Evolutionary conservation across 768 basidiomycete species (phyloP).

Genomic region (Tulasnella calospora): DNA sequence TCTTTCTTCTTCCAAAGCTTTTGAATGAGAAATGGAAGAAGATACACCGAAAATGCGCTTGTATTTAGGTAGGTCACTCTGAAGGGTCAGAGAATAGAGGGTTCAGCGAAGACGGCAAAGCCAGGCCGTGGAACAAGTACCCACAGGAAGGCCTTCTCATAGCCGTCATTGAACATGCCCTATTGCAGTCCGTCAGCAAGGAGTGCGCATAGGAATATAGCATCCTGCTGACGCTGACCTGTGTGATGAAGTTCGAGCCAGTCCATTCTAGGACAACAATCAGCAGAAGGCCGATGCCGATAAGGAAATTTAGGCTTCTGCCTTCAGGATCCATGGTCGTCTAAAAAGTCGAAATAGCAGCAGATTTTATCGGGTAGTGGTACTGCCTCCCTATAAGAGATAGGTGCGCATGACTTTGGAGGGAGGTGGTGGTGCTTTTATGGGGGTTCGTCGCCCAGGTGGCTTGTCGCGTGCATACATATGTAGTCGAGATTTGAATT

Average conservation of each 20-base stretch:
- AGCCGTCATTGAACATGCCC: conserved; percentile 58
- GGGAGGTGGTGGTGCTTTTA: neutral
- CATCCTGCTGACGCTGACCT: conserved; percentile 43
- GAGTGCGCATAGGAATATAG: conserved; percentile 17
- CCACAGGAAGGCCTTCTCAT: conserved; percentile 85
- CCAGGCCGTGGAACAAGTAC: conserved; percentile 31
- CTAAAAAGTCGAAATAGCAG: neutral
- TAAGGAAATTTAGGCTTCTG: conserved; percentile 39
- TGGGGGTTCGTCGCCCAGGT: neutral
- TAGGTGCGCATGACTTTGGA: neutral
- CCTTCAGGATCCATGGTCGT: conserved; percentile 11
- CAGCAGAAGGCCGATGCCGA: conserved; percentile 66
- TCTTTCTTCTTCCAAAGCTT: conserved; percentile 30
- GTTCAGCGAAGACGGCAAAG: conserved; percentile 12
- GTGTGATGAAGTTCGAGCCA: conserved; percentile 77
- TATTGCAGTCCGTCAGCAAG: conserved; percentile 30
- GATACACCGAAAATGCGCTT: conserved; percentile 78
- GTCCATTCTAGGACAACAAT: conserved; percentile 87
- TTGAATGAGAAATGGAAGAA: conserved; percentile 55
- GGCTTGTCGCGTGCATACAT: neutral
- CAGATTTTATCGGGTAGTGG: neutral
- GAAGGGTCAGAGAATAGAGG: conserved; percentile 23
- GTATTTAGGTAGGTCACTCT: conserved; percentile 91
- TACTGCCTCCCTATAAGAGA: neutral
- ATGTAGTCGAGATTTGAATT: neutral